Conservation (phyloP, 2,329 filamentous ascomycete species). For the Cercospora nicotianae region DNA sequence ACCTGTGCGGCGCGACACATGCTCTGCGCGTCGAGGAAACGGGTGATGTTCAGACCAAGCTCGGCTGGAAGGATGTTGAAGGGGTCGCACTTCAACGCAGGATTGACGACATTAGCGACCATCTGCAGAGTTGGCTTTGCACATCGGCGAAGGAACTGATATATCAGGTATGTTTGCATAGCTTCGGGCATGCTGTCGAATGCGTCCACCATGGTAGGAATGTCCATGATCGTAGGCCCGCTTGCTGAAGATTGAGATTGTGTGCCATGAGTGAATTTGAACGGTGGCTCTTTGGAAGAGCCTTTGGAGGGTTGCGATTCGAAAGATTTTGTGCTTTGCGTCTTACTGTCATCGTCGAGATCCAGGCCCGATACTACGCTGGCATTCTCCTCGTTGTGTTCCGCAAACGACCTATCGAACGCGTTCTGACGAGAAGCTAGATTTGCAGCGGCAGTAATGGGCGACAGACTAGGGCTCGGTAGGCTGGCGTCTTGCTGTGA, state of each 20-base stretch:
- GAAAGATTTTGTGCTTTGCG: constrained; percentile 29
- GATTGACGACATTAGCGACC: constrained; percentile 87
- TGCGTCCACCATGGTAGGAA: constrained; percentile 80
- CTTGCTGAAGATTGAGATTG: constrained; percentile 15
- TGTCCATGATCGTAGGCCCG: constrained; percentile 62
- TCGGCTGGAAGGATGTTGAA: constrained; percentile 80
- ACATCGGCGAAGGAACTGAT: constrained; percentile 86
- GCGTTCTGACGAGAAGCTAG: constrained; percentile 41
- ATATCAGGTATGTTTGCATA: constrained; percentile 95
- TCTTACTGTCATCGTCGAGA: constrained; percentile 35
- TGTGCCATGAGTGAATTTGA: constrained; percentile 20
- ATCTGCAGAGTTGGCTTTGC: constrained; percentile 85
- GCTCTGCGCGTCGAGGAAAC: constrained; percentile 80
- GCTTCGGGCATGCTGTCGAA: constrained; percentile 90
- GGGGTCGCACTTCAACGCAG: constrained; percentile 92
- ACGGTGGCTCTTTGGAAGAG: constrained; percentile 13
- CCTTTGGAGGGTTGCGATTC: constrained; percentile 26
- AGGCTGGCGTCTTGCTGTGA: constrained; percentile 85
- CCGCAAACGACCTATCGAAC: constrained; percentile 38
- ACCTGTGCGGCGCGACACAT: constrained; percentile 90
- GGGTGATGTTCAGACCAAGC: constrained; percentile 81
- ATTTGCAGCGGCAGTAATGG: constrained; percentile 76
- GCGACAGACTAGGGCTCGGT: constrained; percentile 91
- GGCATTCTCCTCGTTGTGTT: constrained; percentile 37
- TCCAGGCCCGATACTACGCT: constrained; percentile 39